phyloP scores from a whole-genome alignment of 148 eudicot genomes.

The Fagopyrum homotropicum region DNA sequence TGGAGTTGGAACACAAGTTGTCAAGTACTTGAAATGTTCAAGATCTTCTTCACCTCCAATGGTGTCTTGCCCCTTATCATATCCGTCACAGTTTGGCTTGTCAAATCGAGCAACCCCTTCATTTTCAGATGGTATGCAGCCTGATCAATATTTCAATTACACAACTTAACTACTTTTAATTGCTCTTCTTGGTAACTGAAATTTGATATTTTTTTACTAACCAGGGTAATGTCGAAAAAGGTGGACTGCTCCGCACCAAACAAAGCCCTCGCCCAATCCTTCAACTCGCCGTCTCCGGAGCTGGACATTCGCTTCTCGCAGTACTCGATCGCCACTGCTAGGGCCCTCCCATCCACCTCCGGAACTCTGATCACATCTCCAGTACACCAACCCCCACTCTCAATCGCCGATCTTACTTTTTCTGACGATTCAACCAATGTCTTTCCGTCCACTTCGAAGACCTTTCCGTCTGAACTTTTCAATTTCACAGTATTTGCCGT shows the following conservation, averaged over 20 bases:
- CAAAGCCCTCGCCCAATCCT: slow-evolving; percentile 17
- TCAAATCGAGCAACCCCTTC: slow-evolving; percentile 22
- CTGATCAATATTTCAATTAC: slow-evolving; percentile 6
- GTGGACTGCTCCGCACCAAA: slow-evolving; percentile 21
- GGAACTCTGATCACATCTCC: slow-evolving; percentile 19
- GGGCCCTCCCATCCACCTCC: slow-evolving; percentile 18
- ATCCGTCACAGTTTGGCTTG: slow-evolving; percentile 17
- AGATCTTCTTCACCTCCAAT: slow-evolving; percentile 19
- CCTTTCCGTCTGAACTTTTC: slow-evolving; percentile 26
- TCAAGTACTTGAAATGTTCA: slow-evolving; percentile 16
- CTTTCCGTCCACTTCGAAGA: slow-evolving; percentile 20
- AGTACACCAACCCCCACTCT: background rate
- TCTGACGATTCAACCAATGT: slow-evolving; percentile 18
- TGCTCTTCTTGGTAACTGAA: background rate
- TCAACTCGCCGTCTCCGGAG: slow-evolving; percentile 3
- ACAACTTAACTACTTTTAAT: background rate
- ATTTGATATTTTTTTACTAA: background rate
- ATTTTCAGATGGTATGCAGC: slow-evolving; percentile 23
- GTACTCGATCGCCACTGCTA: slow-evolving; percentile 19
- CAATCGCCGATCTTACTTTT: slow-evolving; percentile 15
- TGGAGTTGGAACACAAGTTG: background rate
- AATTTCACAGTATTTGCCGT: slow-evolving; percentile 6
- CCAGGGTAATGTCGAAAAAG: slow-evolving; percentile 21
- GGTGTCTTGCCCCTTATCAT: slow-evolving; percentile 21
- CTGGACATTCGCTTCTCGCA: slow-evolving; percentile 5